phyloP scores from a whole-genome alignment of 495 filamentous ascomycete genomes.

The Penicillium cosmopolitanum region DNA sequence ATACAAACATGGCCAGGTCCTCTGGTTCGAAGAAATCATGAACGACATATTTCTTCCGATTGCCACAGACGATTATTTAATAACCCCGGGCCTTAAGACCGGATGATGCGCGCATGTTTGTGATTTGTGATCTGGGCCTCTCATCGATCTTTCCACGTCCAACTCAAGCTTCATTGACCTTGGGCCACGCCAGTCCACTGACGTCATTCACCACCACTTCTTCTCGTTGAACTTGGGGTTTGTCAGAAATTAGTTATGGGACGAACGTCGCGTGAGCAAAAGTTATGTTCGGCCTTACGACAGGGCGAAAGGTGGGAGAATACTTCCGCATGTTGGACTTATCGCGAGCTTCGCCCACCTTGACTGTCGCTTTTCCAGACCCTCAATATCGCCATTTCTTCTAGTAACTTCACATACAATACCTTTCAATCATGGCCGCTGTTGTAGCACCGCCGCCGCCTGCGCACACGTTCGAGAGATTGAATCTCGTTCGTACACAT shows the following conservation, averaged over 20 bases:
- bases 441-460: background rate
- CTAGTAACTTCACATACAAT: background rate
- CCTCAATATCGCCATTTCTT: background rate
- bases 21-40: background rate
- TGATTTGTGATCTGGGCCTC: conserved; percentile 12
- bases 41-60: background rate
- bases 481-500: background rate
- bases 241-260: background rate
- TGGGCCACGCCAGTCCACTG: conserved; percentile 7
- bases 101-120: conserved; percentile 6
- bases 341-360: background rate
- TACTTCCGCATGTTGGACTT: background rate
- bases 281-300: background rate
- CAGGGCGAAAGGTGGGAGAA: background rate
- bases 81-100: background rate
- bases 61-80: background rate
- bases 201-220: background rate
- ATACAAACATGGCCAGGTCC: background rate
- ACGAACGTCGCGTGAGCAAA: background rate
- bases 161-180: conserved; percentile 14
- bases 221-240: background rate
- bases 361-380: background rate
- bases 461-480: background rate
- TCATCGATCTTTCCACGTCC: conserved; percentile 5
- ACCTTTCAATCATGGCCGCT: background rate